Conservation (phyloP, 257 asterid species). For the Thymus quinquecostatus region DNA sequence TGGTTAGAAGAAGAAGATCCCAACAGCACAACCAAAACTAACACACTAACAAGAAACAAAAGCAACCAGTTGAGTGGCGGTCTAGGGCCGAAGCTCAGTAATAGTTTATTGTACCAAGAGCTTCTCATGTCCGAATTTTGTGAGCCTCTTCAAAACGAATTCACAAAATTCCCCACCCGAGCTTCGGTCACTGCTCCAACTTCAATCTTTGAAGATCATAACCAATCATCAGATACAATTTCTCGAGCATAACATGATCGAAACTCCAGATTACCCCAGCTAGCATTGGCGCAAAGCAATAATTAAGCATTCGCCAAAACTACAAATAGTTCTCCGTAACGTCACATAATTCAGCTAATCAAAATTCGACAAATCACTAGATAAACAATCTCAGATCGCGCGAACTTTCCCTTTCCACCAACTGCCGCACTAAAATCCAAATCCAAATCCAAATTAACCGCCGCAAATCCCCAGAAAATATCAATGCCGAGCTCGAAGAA, state of each 20-base stretch:
- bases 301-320: conserved; percentile 32
- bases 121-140: conserved; percentile 84
- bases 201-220: conserved; percentile 41
- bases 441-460: conserved; percentile 30
- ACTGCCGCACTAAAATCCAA: conserved; percentile 36
- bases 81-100: conserved; percentile 64
- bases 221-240: conserved; percentile 53
- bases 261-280: conserved; percentile 49
- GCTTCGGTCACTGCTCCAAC: conserved; percentile 45
- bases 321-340: conserved; percentile 27
- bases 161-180: conserved; percentile 24
- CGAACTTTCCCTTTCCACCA: conserved; percentile 27
- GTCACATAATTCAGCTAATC: conserved; percentile 32
- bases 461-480: conserved; percentile 27
- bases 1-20: conserved; percentile 65
- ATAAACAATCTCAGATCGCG: conserved; percentile 39
- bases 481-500: conserved; percentile 34
- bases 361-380: conserved; percentile 16
- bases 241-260: conserved; percentile 36
- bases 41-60: conserved; percentile 62
- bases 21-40: conserved; percentile 60
- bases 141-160: conserved; percentile 33
- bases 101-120: conserved; percentile 69
- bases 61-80: conserved; percentile 79
- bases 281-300: conserved; percentile 44